Evolutionary conservation across 495 filamentous ascomycete species (phyloP).

Genomic region (Collariella sp.): DNA sequence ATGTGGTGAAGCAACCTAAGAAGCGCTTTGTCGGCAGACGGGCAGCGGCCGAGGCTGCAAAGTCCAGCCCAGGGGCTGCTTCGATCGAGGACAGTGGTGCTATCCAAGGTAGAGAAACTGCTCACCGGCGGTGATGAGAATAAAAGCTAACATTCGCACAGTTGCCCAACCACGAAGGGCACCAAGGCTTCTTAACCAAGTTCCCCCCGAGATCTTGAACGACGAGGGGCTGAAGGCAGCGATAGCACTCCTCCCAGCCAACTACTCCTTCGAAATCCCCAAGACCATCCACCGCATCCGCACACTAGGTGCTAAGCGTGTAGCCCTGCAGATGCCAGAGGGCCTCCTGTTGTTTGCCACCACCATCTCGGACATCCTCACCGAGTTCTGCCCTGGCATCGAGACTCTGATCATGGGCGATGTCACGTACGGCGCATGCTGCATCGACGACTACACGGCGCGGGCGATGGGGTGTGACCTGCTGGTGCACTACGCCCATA

Average conservation of each 20-base stretch:
- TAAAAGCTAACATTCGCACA: conserved; percentile 12
- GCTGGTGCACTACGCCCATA: conserved; percentile 94
- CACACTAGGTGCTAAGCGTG: conserved; percentile 59
- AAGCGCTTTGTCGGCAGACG: conserved; percentile 73
- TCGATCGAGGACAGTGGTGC: conserved; percentile 58
- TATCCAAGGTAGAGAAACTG: conserved; percentile 43
- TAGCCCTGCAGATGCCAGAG: conserved; percentile 94
- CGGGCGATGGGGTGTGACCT: conserved; percentile 90
- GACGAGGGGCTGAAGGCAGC: conserved; percentile 85
- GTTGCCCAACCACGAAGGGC: conserved; percentile 55
- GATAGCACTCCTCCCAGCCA: conserved; percentile 75
- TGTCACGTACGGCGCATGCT: conserved; percentile 97
- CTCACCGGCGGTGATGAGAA: neutral
- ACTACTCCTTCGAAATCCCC: conserved; percentile 97
- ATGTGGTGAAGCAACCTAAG: conserved; percentile 50
- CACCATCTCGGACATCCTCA: conserved; percentile 94
- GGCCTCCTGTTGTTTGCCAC: conserved; percentile 93
- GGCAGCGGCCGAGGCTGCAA: conserved; percentile 41
- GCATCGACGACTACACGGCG: conserved; percentile 97
- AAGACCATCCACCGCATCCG: conserved; percentile 96
- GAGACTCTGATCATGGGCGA: conserved; percentile 98
- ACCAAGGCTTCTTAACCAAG: conserved; percentile 74
- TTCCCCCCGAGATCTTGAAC: conserved; percentile 77
- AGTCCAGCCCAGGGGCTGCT: conserved; percentile 38
- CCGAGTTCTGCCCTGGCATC: conserved; percentile 82